phyloP scores from a whole-genome alignment of 805 yeast species.

The Wickerhamiella occidentalis region DNA sequence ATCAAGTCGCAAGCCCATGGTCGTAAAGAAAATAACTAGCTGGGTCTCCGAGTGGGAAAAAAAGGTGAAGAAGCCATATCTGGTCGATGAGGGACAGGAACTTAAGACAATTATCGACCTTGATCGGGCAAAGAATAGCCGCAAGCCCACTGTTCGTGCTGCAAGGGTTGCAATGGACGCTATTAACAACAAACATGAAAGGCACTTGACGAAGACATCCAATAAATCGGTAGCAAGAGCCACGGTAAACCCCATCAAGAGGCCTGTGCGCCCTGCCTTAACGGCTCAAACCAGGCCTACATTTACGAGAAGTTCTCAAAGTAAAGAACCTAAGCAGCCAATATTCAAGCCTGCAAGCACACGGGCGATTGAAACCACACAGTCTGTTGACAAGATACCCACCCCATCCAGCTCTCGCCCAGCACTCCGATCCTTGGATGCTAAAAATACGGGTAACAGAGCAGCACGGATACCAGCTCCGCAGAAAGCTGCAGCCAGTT shows the following conservation, averaged over 20 bases:
- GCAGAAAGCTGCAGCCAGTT: no score
- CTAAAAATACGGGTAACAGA: no score
- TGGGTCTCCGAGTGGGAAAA: background rate
- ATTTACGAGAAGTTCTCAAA: no score
- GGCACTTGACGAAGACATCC: background rate
- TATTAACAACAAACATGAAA: background rate
- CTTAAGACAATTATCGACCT: background rate
- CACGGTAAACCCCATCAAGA: background rate
- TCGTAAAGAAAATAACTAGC: background rate
- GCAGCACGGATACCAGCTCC: no score
- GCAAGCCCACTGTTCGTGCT: background rate
- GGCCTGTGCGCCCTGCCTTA: background rate
- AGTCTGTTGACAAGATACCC: no score
- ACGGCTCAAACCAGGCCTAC: no score
- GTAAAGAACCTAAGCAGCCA: no score
- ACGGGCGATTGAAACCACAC: no score
- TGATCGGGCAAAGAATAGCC: background rate
- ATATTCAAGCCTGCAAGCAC: no score
- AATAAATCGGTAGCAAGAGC: no score
- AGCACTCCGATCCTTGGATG: no score
- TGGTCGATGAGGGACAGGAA: constrained; percentile 1
- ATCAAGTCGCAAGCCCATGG: background rate
- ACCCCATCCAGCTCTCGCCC: no score
- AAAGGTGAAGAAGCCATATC: background rate
- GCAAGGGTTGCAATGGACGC: background rate